Percentiles rank a stretch among this genome's conserved stretches.
These are phyloP conservation scores for Lipomyces mesembrius DNA, from an alignment of 805 yeast species.

Conservation along the genomic window DNA sequence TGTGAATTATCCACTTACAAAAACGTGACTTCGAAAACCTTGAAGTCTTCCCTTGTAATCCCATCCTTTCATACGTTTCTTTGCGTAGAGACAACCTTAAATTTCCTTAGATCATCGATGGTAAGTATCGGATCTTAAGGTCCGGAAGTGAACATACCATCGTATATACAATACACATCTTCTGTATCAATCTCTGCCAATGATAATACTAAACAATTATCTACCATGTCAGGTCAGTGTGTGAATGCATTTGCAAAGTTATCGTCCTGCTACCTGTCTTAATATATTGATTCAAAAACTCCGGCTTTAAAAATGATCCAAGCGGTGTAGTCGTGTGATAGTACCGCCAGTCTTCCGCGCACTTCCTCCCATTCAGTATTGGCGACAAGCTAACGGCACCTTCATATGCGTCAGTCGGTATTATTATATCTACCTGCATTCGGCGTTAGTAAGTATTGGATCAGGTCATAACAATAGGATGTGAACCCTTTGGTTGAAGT, in stretches of 20 bases:
- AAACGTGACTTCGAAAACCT: conserved; percentile 21
- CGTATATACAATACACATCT: conserved; percentile 32
- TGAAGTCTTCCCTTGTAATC: conserved; percentile 29
- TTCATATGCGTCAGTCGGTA: conserved; percentile 21
- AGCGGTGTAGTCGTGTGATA: conserved; percentile 26
- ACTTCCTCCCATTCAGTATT: conserved; percentile 14
- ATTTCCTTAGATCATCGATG: conserved; percentile 10
- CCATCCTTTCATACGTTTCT: conserved; percentile 29
- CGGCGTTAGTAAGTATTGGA: neutral
- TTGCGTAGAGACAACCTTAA: conserved; percentile 24
- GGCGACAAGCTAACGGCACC: conserved; percentile 1
- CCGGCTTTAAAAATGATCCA: conserved; percentile 24
- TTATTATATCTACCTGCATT: conserved; percentile 22
- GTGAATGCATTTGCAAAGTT: neutral
- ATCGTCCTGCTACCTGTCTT: conserved; percentile 22
- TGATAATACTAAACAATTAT: conserved; percentile 34
- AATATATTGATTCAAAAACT: conserved; percentile 27
- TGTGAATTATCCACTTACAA: conserved; percentile 16
- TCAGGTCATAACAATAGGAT: neutral
- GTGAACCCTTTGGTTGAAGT: conserved; percentile 30
- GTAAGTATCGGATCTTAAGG: neutral
- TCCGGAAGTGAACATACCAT: conserved; percentile 19
- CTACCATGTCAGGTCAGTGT: conserved; percentile 2
- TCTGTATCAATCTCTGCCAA: conserved; percentile 27
- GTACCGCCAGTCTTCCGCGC: conserved; percentile 21